These are phyloP conservation scores for Vanrija sp. DNA, from an alignment of 1,284 basidiomycete species.

Conservation along the genomic window DNA sequence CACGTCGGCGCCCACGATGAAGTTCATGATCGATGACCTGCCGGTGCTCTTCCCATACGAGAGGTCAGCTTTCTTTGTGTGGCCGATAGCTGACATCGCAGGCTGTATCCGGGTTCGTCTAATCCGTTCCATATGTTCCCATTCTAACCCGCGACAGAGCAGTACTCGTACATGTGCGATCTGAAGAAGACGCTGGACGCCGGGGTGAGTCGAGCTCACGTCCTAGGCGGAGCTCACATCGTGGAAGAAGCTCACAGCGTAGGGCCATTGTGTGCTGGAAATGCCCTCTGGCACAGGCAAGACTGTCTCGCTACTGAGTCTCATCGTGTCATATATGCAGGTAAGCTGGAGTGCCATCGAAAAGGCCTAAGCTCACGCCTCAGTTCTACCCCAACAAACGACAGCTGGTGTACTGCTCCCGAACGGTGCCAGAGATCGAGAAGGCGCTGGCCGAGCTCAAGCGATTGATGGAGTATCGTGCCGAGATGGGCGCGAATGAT, in stretches of 20 bases:
- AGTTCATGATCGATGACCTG: constrained; percentile 92
- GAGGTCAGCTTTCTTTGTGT: constrained; percentile 44
- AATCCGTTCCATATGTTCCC: constrained; percentile 7
- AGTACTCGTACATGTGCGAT: constrained; percentile 99
- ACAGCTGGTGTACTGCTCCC: constrained; percentile 98
- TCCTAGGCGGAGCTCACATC: not conserved
- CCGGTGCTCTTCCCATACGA: constrained; percentile 89
- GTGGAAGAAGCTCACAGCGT: constrained; percentile 6
- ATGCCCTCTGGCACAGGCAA: constrained; percentile 99
- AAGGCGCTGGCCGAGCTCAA: constrained; percentile 96
- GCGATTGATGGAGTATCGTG: constrained; percentile 87
- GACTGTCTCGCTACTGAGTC: constrained; percentile 90
- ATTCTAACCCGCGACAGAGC: constrained; percentile 58
- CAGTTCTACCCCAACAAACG: constrained; percentile 88
- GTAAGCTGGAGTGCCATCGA: no score
- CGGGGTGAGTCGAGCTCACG: constrained; percentile 50
- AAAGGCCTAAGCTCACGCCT: not conserved
- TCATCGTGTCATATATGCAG: constrained; percentile 98
- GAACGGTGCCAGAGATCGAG: constrained; percentile 99
- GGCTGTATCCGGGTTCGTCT: constrained; percentile 36
- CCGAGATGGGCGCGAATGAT: constrained; percentile 71
- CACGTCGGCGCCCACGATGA: constrained; percentile 58
- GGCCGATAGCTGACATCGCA: constrained; percentile 15
- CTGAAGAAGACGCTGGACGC: constrained; percentile 95
- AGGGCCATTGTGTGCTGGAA: constrained; percentile 98